These are phyloP conservation scores for Aphanoascus verrucosus DNA, from an alignment of 2,329 filamentous ascomycete species.

Conservation along the genomic window DNA sequence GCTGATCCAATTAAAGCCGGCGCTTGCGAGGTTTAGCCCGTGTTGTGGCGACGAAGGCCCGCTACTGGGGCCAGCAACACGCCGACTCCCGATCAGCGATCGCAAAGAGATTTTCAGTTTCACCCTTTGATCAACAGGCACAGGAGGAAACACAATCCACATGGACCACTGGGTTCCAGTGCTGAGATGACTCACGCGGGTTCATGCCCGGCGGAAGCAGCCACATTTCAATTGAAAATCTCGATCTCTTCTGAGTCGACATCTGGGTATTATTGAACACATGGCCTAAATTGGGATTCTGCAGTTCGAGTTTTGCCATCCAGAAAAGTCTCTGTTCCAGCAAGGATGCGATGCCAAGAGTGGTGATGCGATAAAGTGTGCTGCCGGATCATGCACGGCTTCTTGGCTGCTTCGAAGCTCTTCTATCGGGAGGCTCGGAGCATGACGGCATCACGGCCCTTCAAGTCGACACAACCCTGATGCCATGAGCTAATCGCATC, in stretches of 20 bases:
- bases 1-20: slow-evolving; percentile 4
- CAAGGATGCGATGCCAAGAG: background rate
- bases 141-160: background rate
- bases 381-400: too few species aligned
- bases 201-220: background rate
- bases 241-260: background rate
- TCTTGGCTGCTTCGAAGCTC: too few species aligned
- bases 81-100: too few species aligned
- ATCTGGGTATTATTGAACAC: background rate
- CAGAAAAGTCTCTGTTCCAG: background rate
- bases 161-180: too few species aligned
- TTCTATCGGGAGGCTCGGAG: too few species aligned
- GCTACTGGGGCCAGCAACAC: background rate
- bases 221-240: background rate
- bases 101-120: background rate
- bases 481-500: too few species aligned
- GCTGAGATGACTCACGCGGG: background rate
- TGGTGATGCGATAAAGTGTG: too few species aligned
- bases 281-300: background rate
- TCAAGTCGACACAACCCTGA: too few species aligned
- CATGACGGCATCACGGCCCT: too few species aligned
- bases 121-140: background rate
- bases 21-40: background rate
- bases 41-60: background rate
- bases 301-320: background rate